phyloP scores from a whole-genome alignment of 768 basidiomycete species.

The Russula earlei region DNA sequence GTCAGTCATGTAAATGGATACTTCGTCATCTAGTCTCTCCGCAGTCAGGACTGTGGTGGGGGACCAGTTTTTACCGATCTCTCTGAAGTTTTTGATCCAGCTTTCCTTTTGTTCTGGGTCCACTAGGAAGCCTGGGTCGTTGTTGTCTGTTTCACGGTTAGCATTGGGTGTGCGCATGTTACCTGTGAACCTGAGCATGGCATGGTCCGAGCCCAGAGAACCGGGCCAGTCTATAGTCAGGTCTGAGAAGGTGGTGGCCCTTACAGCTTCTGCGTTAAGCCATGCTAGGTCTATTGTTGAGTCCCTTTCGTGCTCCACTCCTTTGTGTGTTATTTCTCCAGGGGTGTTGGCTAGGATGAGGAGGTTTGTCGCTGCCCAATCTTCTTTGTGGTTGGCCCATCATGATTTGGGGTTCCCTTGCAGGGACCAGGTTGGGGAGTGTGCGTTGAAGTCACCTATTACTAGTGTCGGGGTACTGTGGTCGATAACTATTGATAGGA shows the following conservation, averaged over 20 bases:
- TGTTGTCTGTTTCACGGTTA: rapidly evolving
- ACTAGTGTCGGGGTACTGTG: background rate
- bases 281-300: background rate
- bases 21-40: too few species aligned
- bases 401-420: background rate
- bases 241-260: background rate
- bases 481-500: background rate
- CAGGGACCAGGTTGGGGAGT: background rate
- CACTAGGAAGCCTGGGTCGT: background rate
- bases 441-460: background rate
- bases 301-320: background rate
- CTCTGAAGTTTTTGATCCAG: background rate
- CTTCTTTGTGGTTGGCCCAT: background rate
- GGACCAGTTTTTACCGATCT: too few species aligned
- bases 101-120: background rate
- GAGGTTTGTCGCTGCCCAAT: background rate
- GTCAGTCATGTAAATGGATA: too few species aligned
- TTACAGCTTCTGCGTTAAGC: background rate
- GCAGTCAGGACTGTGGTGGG: too few species aligned
- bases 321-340: background rate
- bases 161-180: rapidly evolving
- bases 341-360: background rate
- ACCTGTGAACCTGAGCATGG: background rate
- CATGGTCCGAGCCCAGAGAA: background rate
- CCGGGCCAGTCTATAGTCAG: background rate